Evolutionary conservation across 495 filamentous ascomycete species (phyloP).

Genomic region (Rostrohypoxylon terebratum): DNA sequence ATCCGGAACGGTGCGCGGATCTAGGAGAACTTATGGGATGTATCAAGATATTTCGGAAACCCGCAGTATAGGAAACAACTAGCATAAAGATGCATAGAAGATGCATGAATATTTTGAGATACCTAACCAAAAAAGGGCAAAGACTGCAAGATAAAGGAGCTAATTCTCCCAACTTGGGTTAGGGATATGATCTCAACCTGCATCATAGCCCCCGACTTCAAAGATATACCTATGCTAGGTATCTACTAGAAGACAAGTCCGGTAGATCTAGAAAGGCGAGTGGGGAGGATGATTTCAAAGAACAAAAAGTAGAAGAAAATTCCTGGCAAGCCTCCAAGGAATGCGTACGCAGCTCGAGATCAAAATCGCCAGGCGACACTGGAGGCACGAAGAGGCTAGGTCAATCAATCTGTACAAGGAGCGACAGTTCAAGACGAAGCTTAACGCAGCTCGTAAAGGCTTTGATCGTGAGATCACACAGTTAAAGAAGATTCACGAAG

Average conservation of each 20-base stretch:
- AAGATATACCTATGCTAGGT: too few species aligned
- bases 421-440: neutral
- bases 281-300: neutral
- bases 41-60: slow-evolving; percentile 29
- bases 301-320: neutral
- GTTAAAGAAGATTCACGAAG: neutral
- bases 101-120: slow-evolving; percentile 5
- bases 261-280: neutral
- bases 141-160: slow-evolving; percentile 31
- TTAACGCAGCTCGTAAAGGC: neutral
- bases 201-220: neutral
- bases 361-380: slow-evolving; percentile 2
- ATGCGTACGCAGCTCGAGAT: slow-evolving; percentile 19
- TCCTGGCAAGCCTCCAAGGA: neutral
- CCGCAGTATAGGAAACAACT: neutral
- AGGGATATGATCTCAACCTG: neutral
- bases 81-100: slow-evolving; percentile 12
- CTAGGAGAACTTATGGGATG: neutral
- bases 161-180: neutral
- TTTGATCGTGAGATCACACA: neutral
- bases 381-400: neutral
- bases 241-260: neutral
- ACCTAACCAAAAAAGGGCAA: neutral
- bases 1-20: neutral
- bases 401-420: neutral